A percentile compares a stretch with the other conserved stretches of the same genome.
These are phyloP conservation scores for Calamus simplicifolius DNA, from an alignment of 176 grass and related monocot species.

Conservation along the genomic window DNA sequence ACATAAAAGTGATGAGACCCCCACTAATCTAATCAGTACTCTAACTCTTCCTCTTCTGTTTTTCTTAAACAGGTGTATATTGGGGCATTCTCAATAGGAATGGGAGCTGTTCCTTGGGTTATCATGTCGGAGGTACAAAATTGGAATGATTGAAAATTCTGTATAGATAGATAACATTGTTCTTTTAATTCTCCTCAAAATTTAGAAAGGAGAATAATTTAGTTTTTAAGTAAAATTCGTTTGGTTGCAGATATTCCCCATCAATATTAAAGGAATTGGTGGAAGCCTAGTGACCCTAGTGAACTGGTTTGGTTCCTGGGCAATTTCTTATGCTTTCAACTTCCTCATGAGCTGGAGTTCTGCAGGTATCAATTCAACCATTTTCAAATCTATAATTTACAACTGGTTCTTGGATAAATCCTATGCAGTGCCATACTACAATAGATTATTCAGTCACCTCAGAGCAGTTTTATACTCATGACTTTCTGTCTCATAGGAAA, in stretches of 20 bases:
- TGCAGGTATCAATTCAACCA: conserved; percentile 29
- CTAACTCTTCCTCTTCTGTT: background rate
- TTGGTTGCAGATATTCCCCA: conserved; percentile 61
- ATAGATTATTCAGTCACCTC: background rate
- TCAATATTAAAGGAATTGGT: conserved; percentile 72
- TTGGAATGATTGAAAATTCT: too few species aligned
- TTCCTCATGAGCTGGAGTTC: conserved; percentile 74
- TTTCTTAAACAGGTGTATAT: conserved; percentile 50
- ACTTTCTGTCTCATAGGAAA: too few species aligned
- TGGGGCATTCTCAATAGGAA: conserved; percentile 63
- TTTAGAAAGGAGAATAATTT: too few species aligned
- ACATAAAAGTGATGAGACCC: too few species aligned
- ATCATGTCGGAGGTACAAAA: conserved; percentile 81
- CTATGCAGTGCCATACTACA: background rate
- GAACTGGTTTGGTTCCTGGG: conserved; percentile 62
- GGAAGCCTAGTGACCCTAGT: conserved; percentile 74
- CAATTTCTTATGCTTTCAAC: conserved; percentile 54
- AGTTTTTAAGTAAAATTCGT: background rate
- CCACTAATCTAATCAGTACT: too few species aligned
- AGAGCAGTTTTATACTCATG: too few species aligned
- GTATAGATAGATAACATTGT: too few species aligned
- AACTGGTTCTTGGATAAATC: background rate
- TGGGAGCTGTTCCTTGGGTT: conserved; percentile 81
- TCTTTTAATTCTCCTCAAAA: too few species aligned
- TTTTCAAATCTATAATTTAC: background rate